Evolutionary conservation across 768 basidiomycete species (phyloP), one percentile per base, ranked within the genome.

Genomic region (Panellus pusillus): DNA sequence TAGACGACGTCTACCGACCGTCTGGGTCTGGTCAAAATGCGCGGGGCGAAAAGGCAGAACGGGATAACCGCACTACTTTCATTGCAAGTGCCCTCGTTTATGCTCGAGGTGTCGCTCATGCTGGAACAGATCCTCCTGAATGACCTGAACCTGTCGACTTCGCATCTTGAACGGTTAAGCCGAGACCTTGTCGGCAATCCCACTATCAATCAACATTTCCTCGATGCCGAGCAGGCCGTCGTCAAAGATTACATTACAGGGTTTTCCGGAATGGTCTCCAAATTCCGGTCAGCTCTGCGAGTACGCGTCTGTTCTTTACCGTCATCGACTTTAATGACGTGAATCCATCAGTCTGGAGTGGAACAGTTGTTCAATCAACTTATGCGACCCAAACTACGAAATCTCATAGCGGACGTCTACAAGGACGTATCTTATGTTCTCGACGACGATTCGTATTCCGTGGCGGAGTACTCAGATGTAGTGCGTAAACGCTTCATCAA

Each of bases 321-420:
- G 31, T 41, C 3, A 35, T 44, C 27, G 15, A 6, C 27, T 15
- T 18, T 27, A 7, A 2, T 44, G 45, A 32, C 32, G 6, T 24
- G 3, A 55, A 12, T 37, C 24, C 47, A 27, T 49, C 42, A 94
- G 92, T 74, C 80, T 3, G 92, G 95, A 14, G 74, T 97, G 24
- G 97, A 99, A 62, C 93, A 96, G 62, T 76, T 98, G 35, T 98
- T 98, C 76, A 98, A 94, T 63, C 96, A 98, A 66, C 77, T 98
- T 9, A 79, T 95, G 62, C 82, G 95, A 17, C 95, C 97, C 0
- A 86, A 85, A 54, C 69, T 99, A 44, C 84, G 97, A 20, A 89
- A 82, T 32, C 75, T 98, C 42, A 78, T 98, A 43, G 71, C 83
- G 6, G 97, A 98, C 56, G 81, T 93, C 7, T 97, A 96, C 71